Conservation (phyloP, 768 basidiomycete species). For the Boletus barrowsii region DNA sequence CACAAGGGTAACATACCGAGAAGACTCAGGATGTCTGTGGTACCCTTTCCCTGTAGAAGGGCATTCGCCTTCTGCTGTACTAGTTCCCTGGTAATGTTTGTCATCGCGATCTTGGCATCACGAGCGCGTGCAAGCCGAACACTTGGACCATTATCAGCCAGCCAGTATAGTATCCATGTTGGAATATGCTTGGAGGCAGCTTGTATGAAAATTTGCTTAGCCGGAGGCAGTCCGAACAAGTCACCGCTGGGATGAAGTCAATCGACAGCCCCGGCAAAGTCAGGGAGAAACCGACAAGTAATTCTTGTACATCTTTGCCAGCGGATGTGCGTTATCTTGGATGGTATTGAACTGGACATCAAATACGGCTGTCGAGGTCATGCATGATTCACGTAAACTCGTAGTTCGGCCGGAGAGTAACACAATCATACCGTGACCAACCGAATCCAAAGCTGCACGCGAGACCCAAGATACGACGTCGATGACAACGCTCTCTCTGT, state of each 20-base stretch:
- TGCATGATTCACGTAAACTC: neutral
- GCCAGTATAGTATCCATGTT: neutral
- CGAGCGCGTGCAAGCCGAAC: neutral
- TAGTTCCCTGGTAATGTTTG: neutral
- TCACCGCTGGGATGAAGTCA: neutral
- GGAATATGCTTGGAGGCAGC: constrained; percentile 8
- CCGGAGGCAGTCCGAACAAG: constrained; percentile 8
- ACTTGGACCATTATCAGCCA: neutral
- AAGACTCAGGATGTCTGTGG: constrained; percentile 23
- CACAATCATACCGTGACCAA: constrained; percentile 40
- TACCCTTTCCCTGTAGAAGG: constrained; percentile 9
- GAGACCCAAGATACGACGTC: constrained; percentile 30
- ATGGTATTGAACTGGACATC: constrained; percentile 29
- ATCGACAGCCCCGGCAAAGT: neutral
- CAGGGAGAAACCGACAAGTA: constrained; percentile 1
- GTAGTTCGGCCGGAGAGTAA: neutral
- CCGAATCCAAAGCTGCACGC: constrained; percentile 45
- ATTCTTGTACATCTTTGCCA: constrained; percentile 5
- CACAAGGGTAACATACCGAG: constrained; percentile 31
- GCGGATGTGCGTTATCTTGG: neutral
- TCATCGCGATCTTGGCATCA: neutral
- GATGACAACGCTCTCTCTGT: constrained; percentile 3
- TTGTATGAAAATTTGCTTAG: constrained; percentile 5
- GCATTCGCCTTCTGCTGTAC: constrained; percentile 5
- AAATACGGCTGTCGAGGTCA: constrained; percentile 37